A percentile compares a stretch with the other conserved stretches of the same genome.
These are phyloP conservation scores for Basipetospora chlamydospora DNA, from an alignment of 2,329 filamentous ascomycete species.

Conservation along the genomic window DNA sequence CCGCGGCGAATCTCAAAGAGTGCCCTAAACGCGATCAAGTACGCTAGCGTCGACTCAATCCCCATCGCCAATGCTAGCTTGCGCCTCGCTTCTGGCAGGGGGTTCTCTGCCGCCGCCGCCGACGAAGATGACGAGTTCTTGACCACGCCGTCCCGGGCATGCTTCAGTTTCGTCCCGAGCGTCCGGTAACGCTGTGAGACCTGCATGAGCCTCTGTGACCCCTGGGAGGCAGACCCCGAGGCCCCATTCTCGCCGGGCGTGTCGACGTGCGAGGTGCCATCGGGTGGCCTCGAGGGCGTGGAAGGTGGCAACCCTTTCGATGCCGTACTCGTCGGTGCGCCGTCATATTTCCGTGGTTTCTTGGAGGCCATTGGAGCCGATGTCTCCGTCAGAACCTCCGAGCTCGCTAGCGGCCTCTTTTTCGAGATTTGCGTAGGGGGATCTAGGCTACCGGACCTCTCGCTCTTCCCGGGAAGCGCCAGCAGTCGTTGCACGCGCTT, in stretches of 20 bases:
- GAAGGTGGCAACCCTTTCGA: slow-evolving; percentile 24
- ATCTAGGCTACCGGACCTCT: slow-evolving; percentile 27
- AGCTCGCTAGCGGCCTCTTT: slow-evolving; percentile 31
- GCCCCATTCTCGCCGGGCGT: slow-evolving; percentile 33
- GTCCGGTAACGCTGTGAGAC: slow-evolving; percentile 17
- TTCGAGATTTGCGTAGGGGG: slow-evolving; percentile 22
- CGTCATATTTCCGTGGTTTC: slow-evolving; percentile 28
- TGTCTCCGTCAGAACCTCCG: too few relatives aligned
- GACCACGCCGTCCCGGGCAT: slow-evolving; percentile 33
- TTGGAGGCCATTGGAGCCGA: too few relatives aligned
- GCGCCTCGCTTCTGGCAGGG: slow-evolving; percentile 17
- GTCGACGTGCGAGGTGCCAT: slow-evolving; percentile 35
- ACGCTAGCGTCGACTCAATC: slow-evolving; percentile 35
- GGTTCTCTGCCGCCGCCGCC: slow-evolving; percentile 12
- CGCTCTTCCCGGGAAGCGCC: slow-evolving; percentile 24
- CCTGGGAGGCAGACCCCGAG: slow-evolving; percentile 10
- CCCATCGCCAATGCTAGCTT: slow-evolving; percentile 28
- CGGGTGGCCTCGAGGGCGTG: slow-evolving; percentile 33
- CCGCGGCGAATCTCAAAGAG: slow-evolving; percentile 28
- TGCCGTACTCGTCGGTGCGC: slow-evolving; percentile 17
- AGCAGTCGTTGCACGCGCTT: slow-evolving; percentile 32
- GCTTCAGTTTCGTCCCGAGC: slow-evolving; percentile 38
- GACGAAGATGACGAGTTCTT: slow-evolving; percentile 11
- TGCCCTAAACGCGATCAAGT: slow-evolving; percentile 38
- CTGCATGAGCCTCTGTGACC: slow-evolving; percentile 6